Percentiles rank a stretch among this genome's conserved stretches.
Conservation (phyloP, 352 stramenopile species). For the Pythium sukuiense region DNA sequence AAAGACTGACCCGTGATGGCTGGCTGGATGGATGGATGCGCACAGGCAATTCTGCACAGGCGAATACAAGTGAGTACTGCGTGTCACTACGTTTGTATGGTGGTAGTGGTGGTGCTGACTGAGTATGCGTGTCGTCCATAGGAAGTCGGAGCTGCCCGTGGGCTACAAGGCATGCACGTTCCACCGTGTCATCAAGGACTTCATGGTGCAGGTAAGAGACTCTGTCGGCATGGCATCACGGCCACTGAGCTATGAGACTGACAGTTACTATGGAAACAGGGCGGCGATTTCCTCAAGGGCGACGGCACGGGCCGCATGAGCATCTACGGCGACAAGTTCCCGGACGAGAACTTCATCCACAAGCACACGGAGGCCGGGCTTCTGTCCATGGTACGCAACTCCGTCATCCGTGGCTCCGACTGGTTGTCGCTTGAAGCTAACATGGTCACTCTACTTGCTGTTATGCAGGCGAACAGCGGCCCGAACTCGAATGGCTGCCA, state of each 20-base stretch:
- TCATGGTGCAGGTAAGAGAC: slow-evolving; percentile 78
- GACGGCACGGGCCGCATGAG: slow-evolving; percentile 82
- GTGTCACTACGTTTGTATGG: neutral
- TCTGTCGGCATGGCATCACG: no score
- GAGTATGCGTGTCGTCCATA: slow-evolving; percentile 40
- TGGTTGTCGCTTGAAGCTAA: neutral
- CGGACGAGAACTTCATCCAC: slow-evolving; percentile 81
- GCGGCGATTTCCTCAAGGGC: slow-evolving; percentile 86
- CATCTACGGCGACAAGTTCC: slow-evolving; percentile 89
- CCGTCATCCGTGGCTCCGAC: neutral
- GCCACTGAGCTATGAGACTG: neutral
- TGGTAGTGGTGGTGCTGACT: neutral
- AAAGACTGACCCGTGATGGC: neutral
- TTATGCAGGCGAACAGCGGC: slow-evolving; percentile 90
- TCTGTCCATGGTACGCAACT: slow-evolving; percentile 66
- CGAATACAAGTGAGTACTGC: slow-evolving; percentile 84
- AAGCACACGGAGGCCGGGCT: slow-evolving; percentile 82
- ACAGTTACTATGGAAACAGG: slow-evolving; percentile 25
- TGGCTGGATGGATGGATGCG: slow-evolving; percentile 3
- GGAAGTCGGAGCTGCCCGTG: slow-evolving; percentile 79
- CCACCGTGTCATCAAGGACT: slow-evolving; percentile 91
- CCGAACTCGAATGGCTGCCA: slow-evolving; percentile 93
- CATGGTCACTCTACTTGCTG: neutral
- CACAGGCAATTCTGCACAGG: slow-evolving; percentile 95
- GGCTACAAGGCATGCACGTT: slow-evolving; percentile 90